phyloP scores from a whole-genome alignment of 148 eudicot species.

The Suaeda aralocaspica region DNA sequence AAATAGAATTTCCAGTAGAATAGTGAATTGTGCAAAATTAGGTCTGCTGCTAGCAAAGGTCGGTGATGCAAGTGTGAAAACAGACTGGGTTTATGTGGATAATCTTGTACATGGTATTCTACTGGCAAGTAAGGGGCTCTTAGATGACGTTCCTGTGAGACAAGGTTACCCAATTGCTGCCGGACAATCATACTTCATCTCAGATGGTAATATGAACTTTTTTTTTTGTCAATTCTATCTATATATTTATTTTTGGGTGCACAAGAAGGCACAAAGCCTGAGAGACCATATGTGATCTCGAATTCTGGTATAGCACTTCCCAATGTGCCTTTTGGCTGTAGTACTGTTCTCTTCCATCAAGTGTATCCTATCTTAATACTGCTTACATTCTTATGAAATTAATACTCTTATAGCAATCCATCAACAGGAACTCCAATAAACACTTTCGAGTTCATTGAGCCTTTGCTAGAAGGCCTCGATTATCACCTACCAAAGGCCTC shows the following conservation, averaged over 20 bases:
- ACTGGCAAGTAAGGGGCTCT: constrained; percentile 78
- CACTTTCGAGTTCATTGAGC: constrained; percentile 62
- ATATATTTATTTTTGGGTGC: no score
- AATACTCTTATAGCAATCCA: not conserved
- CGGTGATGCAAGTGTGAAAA: constrained; percentile 52
- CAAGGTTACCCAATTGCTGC: constrained; percentile 59
- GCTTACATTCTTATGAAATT: not conserved
- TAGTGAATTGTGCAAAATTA: constrained; percentile 47
- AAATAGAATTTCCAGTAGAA: constrained; percentile 62
- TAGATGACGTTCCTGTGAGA: constrained; percentile 73
- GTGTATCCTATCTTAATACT: not conserved
- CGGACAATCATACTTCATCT: constrained; percentile 81
- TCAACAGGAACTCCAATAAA: constrained; percentile 67
- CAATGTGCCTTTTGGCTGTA: no score
- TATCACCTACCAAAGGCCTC: constrained; percentile 60
- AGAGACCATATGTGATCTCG: no score
- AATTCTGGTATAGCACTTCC: no score
- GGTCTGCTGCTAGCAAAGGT: constrained; percentile 63
- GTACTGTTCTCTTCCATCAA: not conserved
- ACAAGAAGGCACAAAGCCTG: no score
- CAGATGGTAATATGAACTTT: constrained; percentile 55
- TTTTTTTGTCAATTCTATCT: no score
- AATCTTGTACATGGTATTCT: constrained; percentile 68
- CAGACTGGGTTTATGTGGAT: constrained; percentile 83
- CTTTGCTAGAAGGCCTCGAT: constrained; percentile 60